Evolutionary conservation across 139 green algal species (phyloP), one percentile per base, ranked within the genome.

Genomic region (Mychonastes homosphaera): DNA sequence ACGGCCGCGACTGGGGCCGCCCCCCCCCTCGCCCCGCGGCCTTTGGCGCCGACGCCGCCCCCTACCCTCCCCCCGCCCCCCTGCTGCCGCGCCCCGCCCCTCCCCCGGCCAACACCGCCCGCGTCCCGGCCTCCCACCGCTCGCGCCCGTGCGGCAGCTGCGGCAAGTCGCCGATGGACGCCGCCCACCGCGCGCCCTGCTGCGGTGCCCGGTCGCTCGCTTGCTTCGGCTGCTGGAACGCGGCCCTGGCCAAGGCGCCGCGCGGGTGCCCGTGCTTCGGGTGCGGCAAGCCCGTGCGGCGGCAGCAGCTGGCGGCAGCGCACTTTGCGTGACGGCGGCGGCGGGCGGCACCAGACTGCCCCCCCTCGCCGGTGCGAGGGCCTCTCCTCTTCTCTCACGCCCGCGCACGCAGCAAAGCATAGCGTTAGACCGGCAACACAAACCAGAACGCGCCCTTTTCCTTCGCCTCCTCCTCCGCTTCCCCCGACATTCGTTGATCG

Each of bases 201-300:
- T 75, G 73, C n/a, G n/a, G n/a, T n/a, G n/a, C n/a, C n/a, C n/a
- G n/a, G 12, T 68, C 83, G 52, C 21, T 73, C 33, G 80, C 63
- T 4, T 90, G 82, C 69, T 84, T 81, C 44, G 53, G 47, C 35
- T 90, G 82, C 66, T 88, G 82, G 80, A 16, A 68, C 10, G 47
- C 60, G 52, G 56, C 74, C 34, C 61, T 88, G 48, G 62, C 64
- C 3, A 28, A 54, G 8, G 54, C 72, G 48, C 53, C 72, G 41
- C 40, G 61, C 4, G 61, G 61, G 0, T 40, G 43, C 29, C 53
- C 59, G 45, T 87, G 79, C 66, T 65, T 67, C 1, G 63, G 38
- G 8, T 79, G 71, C 44, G 51, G 43, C 2, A 54, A 63, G 19
- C 16, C 53, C n/a, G 62, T 79, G 38, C n/a, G 79, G 64, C 62